phyloP scores from a whole-genome alignment of 2,329 filamentous ascomycete genomes.

The Aspergillus phoenicis region DNA sequence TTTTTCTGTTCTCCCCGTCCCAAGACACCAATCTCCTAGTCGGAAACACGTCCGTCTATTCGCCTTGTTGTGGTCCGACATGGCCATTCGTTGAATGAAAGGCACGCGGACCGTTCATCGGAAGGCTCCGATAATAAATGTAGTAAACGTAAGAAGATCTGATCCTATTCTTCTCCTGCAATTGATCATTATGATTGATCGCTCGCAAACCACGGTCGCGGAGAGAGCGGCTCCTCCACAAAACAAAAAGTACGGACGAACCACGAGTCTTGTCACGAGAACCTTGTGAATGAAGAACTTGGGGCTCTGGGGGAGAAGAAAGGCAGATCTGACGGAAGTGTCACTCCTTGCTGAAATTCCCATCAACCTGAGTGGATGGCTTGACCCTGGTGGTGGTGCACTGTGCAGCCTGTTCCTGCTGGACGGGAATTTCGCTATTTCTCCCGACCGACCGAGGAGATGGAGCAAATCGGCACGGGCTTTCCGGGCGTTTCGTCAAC shows the following conservation, averaged over 20 bases:
- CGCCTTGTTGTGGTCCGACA: conserved; percentile 10
- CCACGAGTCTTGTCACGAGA: background rate
- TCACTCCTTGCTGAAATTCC: background rate
- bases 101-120: conserved; percentile 4
- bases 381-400: background rate
- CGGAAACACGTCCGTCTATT: background rate
- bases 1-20: background rate
- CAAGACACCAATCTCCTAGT: conserved; percentile 1
- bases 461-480: conserved; percentile 8
- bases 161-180: too few species aligned
- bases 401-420: background rate
- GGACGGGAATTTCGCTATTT: background rate
- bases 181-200: background rate
- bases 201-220: background rate
- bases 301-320: background rate
- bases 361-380: background rate
- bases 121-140: conserved; percentile 5
- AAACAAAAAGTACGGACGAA: background rate
- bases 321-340: background rate
- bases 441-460: conserved; percentile 4
- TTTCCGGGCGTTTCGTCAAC: conserved; percentile 8
- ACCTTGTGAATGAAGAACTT: background rate
- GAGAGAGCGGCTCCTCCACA: background rate
- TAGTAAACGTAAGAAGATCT: too few species aligned
- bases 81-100: conserved; percentile 12